A percentile compares a stretch with the other conserved stretches of the same genome.
Conservation (phyloP, 257 asterid species). For the Plantago major region DNA sequence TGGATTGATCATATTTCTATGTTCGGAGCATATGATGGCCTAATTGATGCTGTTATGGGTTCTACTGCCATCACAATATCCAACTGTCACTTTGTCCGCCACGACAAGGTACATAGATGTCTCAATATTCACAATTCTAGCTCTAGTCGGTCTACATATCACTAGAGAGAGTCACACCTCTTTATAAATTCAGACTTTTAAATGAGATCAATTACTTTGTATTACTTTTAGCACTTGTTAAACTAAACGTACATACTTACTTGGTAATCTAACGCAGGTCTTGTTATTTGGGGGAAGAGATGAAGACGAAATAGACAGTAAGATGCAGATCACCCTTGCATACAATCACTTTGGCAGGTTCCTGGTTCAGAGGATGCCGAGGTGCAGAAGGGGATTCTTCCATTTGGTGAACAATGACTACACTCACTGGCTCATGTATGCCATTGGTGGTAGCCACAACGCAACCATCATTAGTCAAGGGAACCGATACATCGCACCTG, state of each 20-base stretch:
- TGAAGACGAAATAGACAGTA: conserved; percentile 13
- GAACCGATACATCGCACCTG: conserved; percentile 51
- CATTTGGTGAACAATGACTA: conserved; percentile 62
- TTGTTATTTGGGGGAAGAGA: conserved; percentile 48
- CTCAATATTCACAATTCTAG: neutral
- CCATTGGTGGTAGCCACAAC: conserved; percentile 55
- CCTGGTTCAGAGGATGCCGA: conserved; percentile 58
- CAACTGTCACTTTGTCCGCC: conserved; percentile 46
- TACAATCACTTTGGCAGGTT: conserved; percentile 54
- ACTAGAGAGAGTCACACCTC: too few species aligned
- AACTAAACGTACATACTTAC: neutral
- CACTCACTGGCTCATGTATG: conserved; percentile 64
- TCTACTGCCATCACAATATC: conserved; percentile 56
- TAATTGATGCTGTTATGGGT: conserved; percentile 41
- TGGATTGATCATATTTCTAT: conserved; percentile 66
- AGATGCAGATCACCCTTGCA: conserved; percentile 57
- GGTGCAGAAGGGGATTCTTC: conserved; percentile 48
- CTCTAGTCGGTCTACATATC: too few species aligned
- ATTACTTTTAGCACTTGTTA: too few species aligned
- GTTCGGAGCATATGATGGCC: conserved; percentile 39
- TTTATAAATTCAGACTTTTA: too few species aligned
- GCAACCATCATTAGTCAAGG: conserved; percentile 60
- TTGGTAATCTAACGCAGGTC: conserved; percentile 4
- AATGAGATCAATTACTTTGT: too few species aligned
- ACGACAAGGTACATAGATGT: conserved; percentile 37